Evolutionary conservation across 1,139 yeast species (phyloP), one percentile per base, ranked within the genome.

Genomic region (Yamadazyma aaseri): DNA sequence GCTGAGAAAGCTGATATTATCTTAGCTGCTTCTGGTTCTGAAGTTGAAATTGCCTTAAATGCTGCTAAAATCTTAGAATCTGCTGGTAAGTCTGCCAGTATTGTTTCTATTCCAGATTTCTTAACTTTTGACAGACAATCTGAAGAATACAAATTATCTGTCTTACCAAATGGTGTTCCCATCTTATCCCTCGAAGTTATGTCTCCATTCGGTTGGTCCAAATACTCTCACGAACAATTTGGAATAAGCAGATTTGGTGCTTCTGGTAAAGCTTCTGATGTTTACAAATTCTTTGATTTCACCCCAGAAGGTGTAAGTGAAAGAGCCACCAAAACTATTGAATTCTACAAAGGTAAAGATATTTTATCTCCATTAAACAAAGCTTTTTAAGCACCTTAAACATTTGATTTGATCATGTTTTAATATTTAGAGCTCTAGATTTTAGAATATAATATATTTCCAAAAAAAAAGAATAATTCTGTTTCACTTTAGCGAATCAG

Each of bases 181-280:
- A 80, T 86, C 59, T 50, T 92, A 67, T 86, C 96, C 40, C 86
- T 89, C 47, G 98, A 92, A 76, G 97, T 89, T 41, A 75, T 87
- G 81, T 65, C 95, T 38, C 81, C 96, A 41, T 71, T 75, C 51
- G 96, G 96, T 44, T 92, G 97, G 98, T 73, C 81, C 54, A 86
- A 82, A 68, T 92, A 87, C 73, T 79, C 97, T 42, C 97, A 92
- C 72, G 94, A 85, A 71, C 95, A 87, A 63, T 86, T 90, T 57
- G 96, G 97, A 65, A 75, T 92, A 60, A 79, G 86, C 79, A 79
- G 86, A 69, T 92, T 90, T 60, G 98, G 98, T 76, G 95, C 90
- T 46, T 87, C 97, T 42, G 97, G 95, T 60, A 86, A 87, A 62
- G 94, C 82, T 57, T 67, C 71, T 41, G 86, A 83, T 41, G 76